Conservation (phyloP, 1,139 yeast genomes). For the Hemisphaericaspora xylanilytica region DNA sequence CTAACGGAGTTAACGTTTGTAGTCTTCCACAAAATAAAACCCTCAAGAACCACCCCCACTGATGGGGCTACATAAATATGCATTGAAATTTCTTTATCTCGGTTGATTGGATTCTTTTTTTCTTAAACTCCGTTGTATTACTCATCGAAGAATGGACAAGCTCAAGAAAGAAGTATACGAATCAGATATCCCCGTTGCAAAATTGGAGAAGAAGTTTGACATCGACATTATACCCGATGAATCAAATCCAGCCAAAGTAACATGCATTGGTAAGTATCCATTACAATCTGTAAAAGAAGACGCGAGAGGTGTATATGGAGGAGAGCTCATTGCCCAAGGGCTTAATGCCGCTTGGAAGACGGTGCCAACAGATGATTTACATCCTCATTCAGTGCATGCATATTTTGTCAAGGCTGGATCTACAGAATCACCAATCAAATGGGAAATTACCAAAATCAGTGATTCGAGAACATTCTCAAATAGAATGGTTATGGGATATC, state of each 20-base stretch:
- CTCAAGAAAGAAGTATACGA: constrained; percentile 12
- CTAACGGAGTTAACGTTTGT: no score
- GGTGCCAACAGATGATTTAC: constrained; percentile 25
- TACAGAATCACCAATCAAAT: constrained; percentile 28
- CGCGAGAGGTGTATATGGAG: constrained; percentile 42
- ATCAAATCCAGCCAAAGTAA: constrained; percentile 8
- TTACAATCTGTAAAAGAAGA: constrained; percentile 31
- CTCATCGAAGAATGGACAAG: constrained; percentile 10
- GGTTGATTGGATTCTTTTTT: not conserved
- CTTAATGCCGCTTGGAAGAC: constrained; percentile 40
- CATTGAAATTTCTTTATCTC: no score
- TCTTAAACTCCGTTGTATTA: not conserved
- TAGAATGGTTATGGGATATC: constrained; percentile 35
- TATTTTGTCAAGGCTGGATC: constrained; percentile 43
- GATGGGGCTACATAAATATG: no score
- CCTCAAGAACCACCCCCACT: no score
- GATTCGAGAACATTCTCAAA: constrained; percentile 39
- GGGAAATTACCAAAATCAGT: constrained; percentile 32
- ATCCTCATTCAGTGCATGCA: constrained; percentile 41
- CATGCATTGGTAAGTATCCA: constrained; percentile 34
- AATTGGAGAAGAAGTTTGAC: constrained; percentile 12
- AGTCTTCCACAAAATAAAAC: no score
- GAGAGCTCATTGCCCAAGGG: constrained; percentile 38
- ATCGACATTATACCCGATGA: constrained; percentile 7
- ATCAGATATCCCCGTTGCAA: constrained; percentile 12